Evolutionary conservation across 1,139 yeast genomes (phyloP).

Genomic region (Yamadazyma mexicana): DNA sequence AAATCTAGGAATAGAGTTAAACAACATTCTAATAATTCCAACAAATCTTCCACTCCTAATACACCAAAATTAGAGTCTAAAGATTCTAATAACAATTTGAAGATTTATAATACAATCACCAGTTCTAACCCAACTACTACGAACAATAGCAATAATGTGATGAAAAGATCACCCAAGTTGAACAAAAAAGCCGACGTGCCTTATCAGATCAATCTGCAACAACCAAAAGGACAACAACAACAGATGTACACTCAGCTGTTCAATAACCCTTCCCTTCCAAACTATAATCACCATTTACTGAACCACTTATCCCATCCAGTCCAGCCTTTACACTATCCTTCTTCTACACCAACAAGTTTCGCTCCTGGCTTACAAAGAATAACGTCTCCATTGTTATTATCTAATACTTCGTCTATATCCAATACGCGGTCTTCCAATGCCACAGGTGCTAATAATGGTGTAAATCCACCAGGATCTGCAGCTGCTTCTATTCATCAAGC

Average conservation of each 20-base stretch:
- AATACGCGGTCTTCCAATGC: slow-evolving; percentile 31
- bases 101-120: slow-evolving; percentile 6
- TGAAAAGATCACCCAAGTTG: slow-evolving; percentile 34
- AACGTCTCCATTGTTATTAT: slow-evolving; percentile 61
- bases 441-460: no score
- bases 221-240: not conserved
- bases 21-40: slow-evolving; percentile 26
- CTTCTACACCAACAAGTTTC: slow-evolving; percentile 69
- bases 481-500: slow-evolving; percentile 36
- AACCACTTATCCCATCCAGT: slow-evolving; percentile 30
- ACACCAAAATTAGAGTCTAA: slow-evolving; percentile 48
- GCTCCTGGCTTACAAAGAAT: slow-evolving; percentile 64
- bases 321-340: slow-evolving; percentile 64
- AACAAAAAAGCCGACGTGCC: slow-evolving; percentile 19
- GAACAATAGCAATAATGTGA: slow-evolving; percentile 3
- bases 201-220: not conserved
- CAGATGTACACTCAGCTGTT: slow-evolving; percentile 11
- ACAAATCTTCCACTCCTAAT: slow-evolving; percentile 36
- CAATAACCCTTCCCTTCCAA: slow-evolving; percentile 12
- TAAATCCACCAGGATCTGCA: slow-evolving; percentile 11
- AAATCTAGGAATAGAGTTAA: slow-evolving; percentile 84
- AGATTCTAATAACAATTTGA: slow-evolving; percentile 18
- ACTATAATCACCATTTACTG: slow-evolving; percentile 15
- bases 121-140: slow-evolving; percentile 8
- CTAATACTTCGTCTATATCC: slow-evolving; percentile 43